phyloP scores from a whole-genome alignment of 352 stramenopile genomes.

The Plasmopara viticola region DNA sequence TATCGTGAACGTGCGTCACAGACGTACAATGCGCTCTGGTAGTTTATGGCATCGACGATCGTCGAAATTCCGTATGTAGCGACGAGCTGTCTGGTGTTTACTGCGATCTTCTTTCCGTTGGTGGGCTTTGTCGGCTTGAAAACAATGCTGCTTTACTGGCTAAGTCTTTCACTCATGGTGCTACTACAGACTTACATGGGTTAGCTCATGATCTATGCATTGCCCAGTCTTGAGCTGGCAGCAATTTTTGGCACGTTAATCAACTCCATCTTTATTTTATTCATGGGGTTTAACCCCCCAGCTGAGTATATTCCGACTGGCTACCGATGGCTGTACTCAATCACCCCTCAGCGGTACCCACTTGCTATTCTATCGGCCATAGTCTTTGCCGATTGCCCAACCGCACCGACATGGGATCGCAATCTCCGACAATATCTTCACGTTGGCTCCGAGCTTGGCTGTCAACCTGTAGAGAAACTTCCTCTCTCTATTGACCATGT shows the following conservation, averaged over 20 bases:
- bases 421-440: too few species aligned
- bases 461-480: slow-evolving; percentile 13
- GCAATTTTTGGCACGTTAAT: slow-evolving; percentile 26
- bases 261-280: slow-evolving; percentile 43
- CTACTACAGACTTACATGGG: slow-evolving; percentile 40
- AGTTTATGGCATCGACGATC: slow-evolving; percentile 37
- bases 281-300: slow-evolving; percentile 50
- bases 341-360: slow-evolving; percentile 21
- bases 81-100: slow-evolving; percentile 31
- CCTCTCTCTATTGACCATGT: slow-evolving; percentile 12
- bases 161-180: slow-evolving; percentile 33
- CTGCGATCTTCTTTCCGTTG: slow-evolving; percentile 35
- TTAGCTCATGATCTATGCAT: slow-evolving; percentile 29
- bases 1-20: background rate
- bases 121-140: slow-evolving; percentile 31
- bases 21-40: slow-evolving; percentile 57
- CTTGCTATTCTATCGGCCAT: slow-evolving; percentile 13
- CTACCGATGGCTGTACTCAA: slow-evolving; percentile 38
- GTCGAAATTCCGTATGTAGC: slow-evolving; percentile 63
- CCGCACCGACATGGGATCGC: background rate
- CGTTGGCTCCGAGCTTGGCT: slow-evolving; percentile 12
- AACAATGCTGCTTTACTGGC: slow-evolving; percentile 38
- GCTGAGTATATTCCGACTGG: slow-evolving; percentile 33
- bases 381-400: slow-evolving; percentile 22
- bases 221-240: slow-evolving; percentile 29